A percentile compares a stretch with the other conserved stretches of the same genome.
Evolutionary conservation across 1,139 yeast species (phyloP).

Genomic region (Casaregolazyma suthepensis): DNA sequence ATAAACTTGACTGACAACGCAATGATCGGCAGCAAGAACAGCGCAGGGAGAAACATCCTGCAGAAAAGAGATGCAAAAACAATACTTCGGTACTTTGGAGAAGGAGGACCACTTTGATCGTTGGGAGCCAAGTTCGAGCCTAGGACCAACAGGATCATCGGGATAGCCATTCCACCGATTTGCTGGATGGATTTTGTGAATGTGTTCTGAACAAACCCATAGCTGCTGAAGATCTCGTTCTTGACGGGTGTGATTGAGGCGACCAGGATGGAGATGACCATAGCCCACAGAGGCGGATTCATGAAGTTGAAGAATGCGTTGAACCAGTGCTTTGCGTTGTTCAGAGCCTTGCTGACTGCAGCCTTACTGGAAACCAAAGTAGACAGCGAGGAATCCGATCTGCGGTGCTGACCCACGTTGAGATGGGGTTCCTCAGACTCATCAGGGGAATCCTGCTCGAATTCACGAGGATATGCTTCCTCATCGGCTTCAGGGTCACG

Average conservation of each 20-base stretch:
- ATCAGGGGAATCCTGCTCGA: not conserved
- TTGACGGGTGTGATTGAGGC: slow-evolving; percentile 75
- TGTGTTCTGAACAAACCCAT: slow-evolving; percentile 71
- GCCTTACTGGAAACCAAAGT: not conserved
- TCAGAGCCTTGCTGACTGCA: not conserved
- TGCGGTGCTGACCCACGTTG: not conserved
- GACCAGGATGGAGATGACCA: slow-evolving; percentile 74
- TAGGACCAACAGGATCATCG: slow-evolving; percentile 58
- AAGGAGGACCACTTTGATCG: slow-evolving; percentile 36
- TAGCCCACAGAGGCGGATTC: slow-evolving; percentile 95
- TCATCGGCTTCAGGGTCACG: not conserved
- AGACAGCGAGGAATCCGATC: not conserved
- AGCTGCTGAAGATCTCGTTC: slow-evolving; percentile 51
- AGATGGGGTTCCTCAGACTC: not conserved
- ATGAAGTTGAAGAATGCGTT: slow-evolving; percentile 44
- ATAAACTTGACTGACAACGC: slow-evolving; percentile 61
- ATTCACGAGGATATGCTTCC: not conserved
- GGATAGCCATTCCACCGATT: slow-evolving; percentile 84
- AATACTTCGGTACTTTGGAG: slow-evolving; percentile 52
- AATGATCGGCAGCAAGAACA: slow-evolving; percentile 60
- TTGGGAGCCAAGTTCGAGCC: slow-evolving; percentile 47
- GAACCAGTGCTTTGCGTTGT: slow-evolving; percentile 1
- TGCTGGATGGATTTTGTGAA: slow-evolving; percentile 69
- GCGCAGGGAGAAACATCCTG: slow-evolving; percentile 71
- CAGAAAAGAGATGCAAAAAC: slow-evolving; percentile 64